Evolutionary conservation across 2,329 filamentous ascomycete species (phyloP).

Genomic region (Rhexocercosporidium sp.): DNA sequence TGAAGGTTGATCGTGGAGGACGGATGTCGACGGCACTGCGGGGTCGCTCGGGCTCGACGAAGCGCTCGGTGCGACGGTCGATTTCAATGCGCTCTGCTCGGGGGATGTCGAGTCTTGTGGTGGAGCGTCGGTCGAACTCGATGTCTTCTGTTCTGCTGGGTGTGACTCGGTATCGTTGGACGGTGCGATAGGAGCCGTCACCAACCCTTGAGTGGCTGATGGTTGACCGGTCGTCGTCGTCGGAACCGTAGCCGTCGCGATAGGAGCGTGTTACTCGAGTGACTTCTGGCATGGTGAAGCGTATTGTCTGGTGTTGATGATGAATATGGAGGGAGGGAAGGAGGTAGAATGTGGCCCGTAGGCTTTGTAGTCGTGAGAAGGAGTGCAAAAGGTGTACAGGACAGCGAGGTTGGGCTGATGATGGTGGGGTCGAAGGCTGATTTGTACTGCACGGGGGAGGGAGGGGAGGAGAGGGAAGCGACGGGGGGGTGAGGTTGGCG

Average conservation of each 20-base stretch:
- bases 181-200: constrained; percentile 37
- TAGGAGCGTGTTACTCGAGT: constrained; percentile 27
- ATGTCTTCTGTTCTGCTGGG: constrained; percentile 38
- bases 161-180: constrained; percentile 42
- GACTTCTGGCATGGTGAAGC: constrained; percentile 23
- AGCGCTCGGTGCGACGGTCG: constrained; percentile 39
- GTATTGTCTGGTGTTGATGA: neutral
- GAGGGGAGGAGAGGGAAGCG: too few relatives aligned
- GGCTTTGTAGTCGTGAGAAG: neutral
- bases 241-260: constrained; percentile 41
- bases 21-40: constrained; percentile 37
- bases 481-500: neutral
- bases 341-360: neutral
- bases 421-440: constrained; percentile 13
- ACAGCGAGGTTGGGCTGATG: constrained; percentile 10
- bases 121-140: constrained; percentile 37
- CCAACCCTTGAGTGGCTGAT: constrained; percentile 30
- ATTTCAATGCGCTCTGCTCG: constrained; percentile 40
- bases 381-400: neutral
- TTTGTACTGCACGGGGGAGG: constrained; percentile 12
- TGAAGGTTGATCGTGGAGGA: constrained; percentile 29
- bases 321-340: neutral
- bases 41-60: constrained; percentile 36
- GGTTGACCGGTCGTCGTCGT: constrained; percentile 35
- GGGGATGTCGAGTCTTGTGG: constrained; percentile 34